phyloP scores from a whole-genome alignment of 805 yeast species.

The Schwanniomyces vanrijiae region DNA sequence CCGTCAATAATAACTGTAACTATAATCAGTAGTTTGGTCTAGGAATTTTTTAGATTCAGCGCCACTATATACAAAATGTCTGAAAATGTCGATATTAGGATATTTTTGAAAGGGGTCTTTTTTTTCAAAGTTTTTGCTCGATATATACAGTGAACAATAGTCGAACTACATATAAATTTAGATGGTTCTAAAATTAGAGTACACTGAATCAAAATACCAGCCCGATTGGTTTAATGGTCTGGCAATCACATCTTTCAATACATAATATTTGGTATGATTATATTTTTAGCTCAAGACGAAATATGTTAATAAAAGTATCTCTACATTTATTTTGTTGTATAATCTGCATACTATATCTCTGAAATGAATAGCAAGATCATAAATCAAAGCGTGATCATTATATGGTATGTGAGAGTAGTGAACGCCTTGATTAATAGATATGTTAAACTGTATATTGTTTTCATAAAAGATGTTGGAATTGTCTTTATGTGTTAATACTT shows the following conservation, averaged over 20 bases:
- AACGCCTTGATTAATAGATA: too few relatives aligned
- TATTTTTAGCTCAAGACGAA: not conserved
- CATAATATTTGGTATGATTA: not conserved
- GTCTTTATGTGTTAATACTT: too few relatives aligned
- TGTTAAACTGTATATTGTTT: too few relatives aligned
- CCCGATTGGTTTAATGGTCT: not conserved
- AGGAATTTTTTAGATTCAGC: not conserved
- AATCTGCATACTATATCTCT: too few relatives aligned
- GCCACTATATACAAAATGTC: slow-evolving; percentile 1
- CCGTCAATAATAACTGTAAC: not conserved
- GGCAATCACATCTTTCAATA: not conserved
- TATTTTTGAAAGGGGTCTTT: not conserved
- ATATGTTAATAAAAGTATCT: too few relatives aligned
- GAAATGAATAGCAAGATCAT: too few relatives aligned
- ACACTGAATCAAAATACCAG: not conserved
- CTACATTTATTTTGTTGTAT: too few relatives aligned
- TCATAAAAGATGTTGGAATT: too few relatives aligned
- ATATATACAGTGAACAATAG: not conserved
- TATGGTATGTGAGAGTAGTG: too few relatives aligned
- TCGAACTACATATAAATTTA: not conserved
- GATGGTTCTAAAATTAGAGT: not conserved
- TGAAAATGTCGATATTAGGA: not conserved
- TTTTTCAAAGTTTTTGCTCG: not conserved
- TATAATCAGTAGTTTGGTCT: not conserved
- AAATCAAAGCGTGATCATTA: too few relatives aligned